phyloP scores from a whole-genome alignment of 2,329 filamentous ascomycete genomes.

The Colletotrichum scovillei region DNA sequence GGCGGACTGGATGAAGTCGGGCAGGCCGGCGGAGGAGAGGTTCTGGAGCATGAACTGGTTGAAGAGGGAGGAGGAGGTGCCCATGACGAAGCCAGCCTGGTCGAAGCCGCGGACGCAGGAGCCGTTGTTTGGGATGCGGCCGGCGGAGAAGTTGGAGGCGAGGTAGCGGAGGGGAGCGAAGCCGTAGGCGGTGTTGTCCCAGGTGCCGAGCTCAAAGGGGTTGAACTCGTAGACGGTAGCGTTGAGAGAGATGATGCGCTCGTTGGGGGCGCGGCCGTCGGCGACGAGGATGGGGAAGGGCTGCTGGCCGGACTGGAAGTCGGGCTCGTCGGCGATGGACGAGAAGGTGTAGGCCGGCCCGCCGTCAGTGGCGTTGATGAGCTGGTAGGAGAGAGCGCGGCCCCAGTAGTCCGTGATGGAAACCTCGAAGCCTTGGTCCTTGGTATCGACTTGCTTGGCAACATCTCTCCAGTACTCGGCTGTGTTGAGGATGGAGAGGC shows the following conservation, averaged over 20 bases:
- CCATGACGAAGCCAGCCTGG: conserved; percentile 83
- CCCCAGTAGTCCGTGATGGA: conserved; percentile 93
- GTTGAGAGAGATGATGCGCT: conserved; percentile 60
- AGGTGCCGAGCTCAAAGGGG: conserved; percentile 75
- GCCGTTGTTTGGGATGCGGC: conserved; percentile 57
- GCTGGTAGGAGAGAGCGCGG: conserved; percentile 85
- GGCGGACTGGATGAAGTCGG: conserved; percentile 51
- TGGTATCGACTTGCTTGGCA: conserved; percentile 47
- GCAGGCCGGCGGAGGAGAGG: conserved; percentile 43
- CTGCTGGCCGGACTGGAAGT: conserved; percentile 53
- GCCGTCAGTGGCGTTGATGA: conserved; percentile 80
- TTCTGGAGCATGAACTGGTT: conserved; percentile 80
- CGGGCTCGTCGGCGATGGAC: conserved; percentile 61
- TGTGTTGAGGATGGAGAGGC: conserved; percentile 44
- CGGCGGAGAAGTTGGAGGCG: conserved; percentile 67
- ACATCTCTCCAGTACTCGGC: conserved; percentile 50
- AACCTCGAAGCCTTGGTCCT: conserved; percentile 58
- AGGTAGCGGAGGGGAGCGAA: conserved; percentile 71
- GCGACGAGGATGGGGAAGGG: conserved; percentile 64
- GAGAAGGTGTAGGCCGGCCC: conserved; percentile 85
- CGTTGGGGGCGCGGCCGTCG: conserved; percentile 58
- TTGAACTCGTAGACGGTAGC: conserved; percentile 74
- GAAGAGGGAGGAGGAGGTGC: conserved; percentile 84
- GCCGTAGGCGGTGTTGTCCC: conserved; percentile 68
- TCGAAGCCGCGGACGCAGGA: conserved; percentile 74